phyloP scores from a whole-genome alignment of 371 early-diverging fungal genomes.

The Mortierella sp. region DNA sequence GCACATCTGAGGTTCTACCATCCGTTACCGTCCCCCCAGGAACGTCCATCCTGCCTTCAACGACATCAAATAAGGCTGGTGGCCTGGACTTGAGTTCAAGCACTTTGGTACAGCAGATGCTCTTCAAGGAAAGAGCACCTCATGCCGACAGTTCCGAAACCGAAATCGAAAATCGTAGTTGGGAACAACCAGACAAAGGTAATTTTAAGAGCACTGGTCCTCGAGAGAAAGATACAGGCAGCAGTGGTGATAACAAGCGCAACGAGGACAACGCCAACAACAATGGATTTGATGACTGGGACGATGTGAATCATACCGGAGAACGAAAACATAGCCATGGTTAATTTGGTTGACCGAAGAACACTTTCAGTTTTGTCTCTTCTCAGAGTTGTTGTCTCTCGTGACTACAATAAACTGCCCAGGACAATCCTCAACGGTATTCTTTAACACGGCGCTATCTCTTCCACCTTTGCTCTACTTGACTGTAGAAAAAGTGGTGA shows the following conservation, averaged over 20 bases:
- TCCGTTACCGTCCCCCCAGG: not conserved
- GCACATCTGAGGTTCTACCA: conserved; percentile 39
- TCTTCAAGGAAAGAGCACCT: conserved; percentile 38
- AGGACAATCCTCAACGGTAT: not conserved
- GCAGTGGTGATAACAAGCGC: not conserved
- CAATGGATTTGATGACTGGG: conserved; percentile 11
- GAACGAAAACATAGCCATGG: conserved; percentile 25
- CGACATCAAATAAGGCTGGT: conserved; percentile 26
- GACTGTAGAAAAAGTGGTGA: not conserved
- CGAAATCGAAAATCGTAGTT: not conserved
- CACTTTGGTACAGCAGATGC: conserved; percentile 51
- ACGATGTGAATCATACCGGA: conserved; percentile 5
- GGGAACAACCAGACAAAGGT: conserved; percentile 26
- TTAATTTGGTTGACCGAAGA: conserved; percentile 1
- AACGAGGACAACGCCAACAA: too few species aligned
- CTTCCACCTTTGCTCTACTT: too few species aligned
- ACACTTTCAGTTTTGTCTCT: not conserved
- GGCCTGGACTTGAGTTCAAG: conserved; percentile 51
- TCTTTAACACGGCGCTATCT: not conserved
- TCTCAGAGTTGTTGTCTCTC: conserved; percentile 7
- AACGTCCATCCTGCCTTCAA: conserved; percentile 2
- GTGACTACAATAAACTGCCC: conserved; percentile 17
- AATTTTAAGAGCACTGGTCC: conserved; percentile 4
- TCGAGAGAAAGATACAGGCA: not conserved
- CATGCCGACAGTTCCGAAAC: conserved; percentile 16